Conservation (phyloP, 257 asterid genomes). For the Schizonepeta tenuifolia region DNA sequence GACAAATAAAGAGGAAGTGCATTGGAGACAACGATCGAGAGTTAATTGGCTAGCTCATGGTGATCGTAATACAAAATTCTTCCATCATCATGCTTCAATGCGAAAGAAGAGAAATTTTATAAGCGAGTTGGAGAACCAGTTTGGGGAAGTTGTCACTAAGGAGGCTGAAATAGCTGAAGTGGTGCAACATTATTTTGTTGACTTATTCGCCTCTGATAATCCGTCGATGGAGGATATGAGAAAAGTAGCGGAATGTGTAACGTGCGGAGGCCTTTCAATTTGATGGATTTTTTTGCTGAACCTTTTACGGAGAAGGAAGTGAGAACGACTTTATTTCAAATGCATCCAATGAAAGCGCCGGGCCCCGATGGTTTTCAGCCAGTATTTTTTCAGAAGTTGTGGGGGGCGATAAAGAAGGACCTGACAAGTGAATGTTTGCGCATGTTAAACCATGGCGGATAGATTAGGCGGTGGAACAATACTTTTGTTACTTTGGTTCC, state of each 20-base stretch:
- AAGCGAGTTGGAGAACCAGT: fast-evolving
- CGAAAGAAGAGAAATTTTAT: too few relatives aligned
- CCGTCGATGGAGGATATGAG: fast-evolving
- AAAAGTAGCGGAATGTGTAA: neutral
- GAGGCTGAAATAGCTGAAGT: neutral
- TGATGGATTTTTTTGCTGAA: neutral
- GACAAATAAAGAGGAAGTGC: neutral
- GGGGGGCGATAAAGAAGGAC: too few relatives aligned
- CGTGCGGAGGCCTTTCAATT: too few relatives aligned
- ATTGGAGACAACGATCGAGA: neutral
- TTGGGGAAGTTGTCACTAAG: neutral
- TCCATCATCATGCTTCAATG: neutral
- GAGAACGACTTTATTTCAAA: neutral
- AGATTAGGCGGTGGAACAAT: too few relatives aligned
- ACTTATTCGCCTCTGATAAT: neutral
- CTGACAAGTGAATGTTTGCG: too few relatives aligned
- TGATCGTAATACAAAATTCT: neutral
- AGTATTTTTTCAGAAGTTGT: too few relatives aligned
- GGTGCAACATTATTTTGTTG: neutral
- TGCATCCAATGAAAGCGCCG: neutral
- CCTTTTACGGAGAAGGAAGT: neutral
- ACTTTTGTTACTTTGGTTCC: too few relatives aligned
- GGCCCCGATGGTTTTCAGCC: neutral
- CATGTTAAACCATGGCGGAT: too few relatives aligned
- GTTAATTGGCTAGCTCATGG: neutral